Evolutionary conservation across 352 stramenopile genomes (phyloP).

Genomic region (Phytophthora pluvialis): DNA sequence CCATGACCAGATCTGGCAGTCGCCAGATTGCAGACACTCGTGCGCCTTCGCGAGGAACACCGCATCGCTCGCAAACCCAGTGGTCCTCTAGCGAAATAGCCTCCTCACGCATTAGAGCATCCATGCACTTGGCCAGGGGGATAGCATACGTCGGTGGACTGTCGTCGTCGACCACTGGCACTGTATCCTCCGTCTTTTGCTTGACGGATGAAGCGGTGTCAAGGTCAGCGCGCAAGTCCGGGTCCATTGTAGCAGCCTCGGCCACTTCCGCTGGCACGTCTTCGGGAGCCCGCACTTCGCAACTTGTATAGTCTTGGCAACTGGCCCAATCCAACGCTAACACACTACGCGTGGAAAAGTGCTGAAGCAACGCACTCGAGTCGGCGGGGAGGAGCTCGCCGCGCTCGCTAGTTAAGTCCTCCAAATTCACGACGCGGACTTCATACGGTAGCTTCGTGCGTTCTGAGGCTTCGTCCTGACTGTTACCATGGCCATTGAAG

Average conservation of each 20-base stretch:
- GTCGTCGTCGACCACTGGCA: constrained; percentile 16
- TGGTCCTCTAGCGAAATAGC: constrained; percentile 72
- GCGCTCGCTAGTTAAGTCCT: constrained; percentile 50
- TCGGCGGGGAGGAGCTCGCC: constrained; percentile 56
- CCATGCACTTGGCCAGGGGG: constrained; percentile 70
- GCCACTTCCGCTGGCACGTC: constrained; percentile 43
- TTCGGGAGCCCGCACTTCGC: constrained; percentile 34
- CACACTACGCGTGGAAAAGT: constrained; percentile 81
- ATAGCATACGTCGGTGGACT: constrained; percentile 43
- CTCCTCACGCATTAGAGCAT: constrained; percentile 75
- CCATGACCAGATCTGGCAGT: constrained; percentile 84
- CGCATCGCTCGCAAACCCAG: constrained; percentile 79
- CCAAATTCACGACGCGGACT: constrained; percentile 64
- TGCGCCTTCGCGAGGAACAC: constrained; percentile 60
- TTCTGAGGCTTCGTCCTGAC: constrained; percentile 2
- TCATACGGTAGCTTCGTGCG: constrained; percentile 50
- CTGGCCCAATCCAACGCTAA: constrained; percentile 76
- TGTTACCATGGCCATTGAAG: constrained; percentile 16
- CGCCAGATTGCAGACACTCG: constrained; percentile 74
- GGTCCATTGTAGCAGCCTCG: constrained; percentile 36
- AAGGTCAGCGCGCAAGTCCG: constrained; percentile 31
- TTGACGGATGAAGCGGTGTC: constrained; percentile 13
- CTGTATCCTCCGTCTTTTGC: constrained; percentile 5
- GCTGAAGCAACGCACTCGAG: constrained; percentile 59
- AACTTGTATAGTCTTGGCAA: constrained; percentile 38